Evolutionary conservation across 2,329 filamentous ascomycete species (phyloP), one percentile per base, ranked within the genome.

Genomic region (Paramyrothecium roridum): DNA sequence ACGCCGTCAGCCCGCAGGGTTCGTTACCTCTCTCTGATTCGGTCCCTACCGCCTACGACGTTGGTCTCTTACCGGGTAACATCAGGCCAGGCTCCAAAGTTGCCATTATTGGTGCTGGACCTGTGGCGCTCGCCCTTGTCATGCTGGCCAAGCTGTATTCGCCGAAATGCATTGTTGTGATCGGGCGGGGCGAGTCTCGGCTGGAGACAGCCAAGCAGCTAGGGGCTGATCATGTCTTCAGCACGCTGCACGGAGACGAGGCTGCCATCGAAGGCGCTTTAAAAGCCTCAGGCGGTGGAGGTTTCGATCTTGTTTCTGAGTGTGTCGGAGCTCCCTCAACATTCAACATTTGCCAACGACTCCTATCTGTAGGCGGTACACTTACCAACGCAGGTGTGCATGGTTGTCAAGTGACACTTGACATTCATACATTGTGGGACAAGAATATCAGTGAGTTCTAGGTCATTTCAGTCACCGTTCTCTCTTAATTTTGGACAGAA

Each of bases 301-400:
- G 81, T 0, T 83, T 79, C 58, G 81, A 86, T 56, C 72, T 79
- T 0, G 81, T 85, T 1, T 81, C 84, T 51, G 82, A 85, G 64
- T 81, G 80, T 0, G 83, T 85, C 2, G 82, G 82, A 1, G 70
- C 81, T 10, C 79, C 80, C 0, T 72, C 71, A 0, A 83, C 79
- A 0, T 83, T 85, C 61, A 71, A 78, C 17, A 67, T 83, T 46
- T 80, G 76, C 52, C 81, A 85, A 64, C 69, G 76, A 8, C 62
- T 86, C 22, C 73, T 85, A 11, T 81, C 78, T 0, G 69, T 77
- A 0, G 82, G 81, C 1, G 82, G 80, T 3, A 69, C 72, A 1
- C 76, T 85, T 58, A 82, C 81, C 3, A 85, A 84, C 61, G 74
- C 85, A 2, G 82, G 82, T 10, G 82, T 85, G 8, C 81, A 84